A percentile compares a stretch with the other conserved stretches of the same genome.
Evolutionary conservation across 495 filamentous ascomycete species (phyloP).

Genomic region (Tuber microsphaerosporum): DNA sequence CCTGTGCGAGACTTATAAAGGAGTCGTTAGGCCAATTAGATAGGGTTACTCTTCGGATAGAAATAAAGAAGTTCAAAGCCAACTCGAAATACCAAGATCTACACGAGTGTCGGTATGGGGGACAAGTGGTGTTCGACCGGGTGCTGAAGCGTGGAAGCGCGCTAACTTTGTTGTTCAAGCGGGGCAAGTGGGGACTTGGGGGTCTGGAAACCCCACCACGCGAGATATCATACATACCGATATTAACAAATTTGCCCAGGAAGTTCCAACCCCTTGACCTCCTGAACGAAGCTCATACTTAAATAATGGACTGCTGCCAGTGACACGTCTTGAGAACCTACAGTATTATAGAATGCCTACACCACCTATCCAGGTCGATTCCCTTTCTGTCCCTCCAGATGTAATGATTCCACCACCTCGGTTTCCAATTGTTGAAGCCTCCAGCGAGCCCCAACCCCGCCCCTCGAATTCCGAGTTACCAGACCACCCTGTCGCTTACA

Average conservation of each 20-base stretch:
- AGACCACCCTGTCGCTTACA: constrained; percentile 32
- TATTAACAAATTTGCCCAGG: not conserved
- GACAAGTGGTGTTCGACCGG: not conserved
- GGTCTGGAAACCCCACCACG: not conserved
- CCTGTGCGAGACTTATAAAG: not conserved
- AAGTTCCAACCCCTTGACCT: not conserved
- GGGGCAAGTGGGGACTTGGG: not conserved
- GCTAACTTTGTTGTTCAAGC: not conserved
- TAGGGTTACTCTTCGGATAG: not conserved
- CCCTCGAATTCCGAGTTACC: constrained; percentile 39
- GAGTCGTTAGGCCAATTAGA: not conserved
- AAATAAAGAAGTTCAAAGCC: not conserved
- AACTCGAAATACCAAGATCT: not conserved
- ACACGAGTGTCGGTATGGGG: not conserved
- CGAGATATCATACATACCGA: too few relatives aligned
- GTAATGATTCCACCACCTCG: constrained; percentile 34
- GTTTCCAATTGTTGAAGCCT: constrained; percentile 35
- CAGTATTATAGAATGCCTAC: not conserved
- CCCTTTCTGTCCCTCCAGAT: constrained; percentile 6
- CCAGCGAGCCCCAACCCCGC: constrained; percentile 33
- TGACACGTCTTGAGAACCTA: not conserved
- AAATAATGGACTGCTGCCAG: not conserved
- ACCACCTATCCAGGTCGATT: not conserved
- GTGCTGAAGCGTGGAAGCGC: not conserved
- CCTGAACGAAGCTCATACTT: not conserved